A percentile compares a stretch with the other conserved stretches of the same genome.
phyloP scores from a whole-genome alignment of 805 yeast species.

The Candida boleticola region DNA sequence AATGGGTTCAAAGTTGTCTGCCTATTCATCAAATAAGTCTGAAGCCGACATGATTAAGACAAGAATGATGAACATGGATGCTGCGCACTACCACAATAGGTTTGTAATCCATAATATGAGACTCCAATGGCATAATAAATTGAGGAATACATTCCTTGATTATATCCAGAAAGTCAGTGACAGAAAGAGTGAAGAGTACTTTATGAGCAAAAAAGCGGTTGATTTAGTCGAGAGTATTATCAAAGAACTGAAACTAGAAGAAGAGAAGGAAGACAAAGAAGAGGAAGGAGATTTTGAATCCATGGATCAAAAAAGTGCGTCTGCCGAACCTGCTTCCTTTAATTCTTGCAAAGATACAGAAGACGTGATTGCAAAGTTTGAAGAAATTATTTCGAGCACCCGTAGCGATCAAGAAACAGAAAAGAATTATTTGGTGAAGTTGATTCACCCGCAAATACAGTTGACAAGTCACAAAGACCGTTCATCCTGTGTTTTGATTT shows the following conservation, averaged over 20 bases:
- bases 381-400: slow-evolving; percentile 47
- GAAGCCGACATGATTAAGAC: slow-evolving; percentile 23
- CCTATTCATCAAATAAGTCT: slow-evolving; percentile 29
- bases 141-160: slow-evolving; percentile 61
- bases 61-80: slow-evolving; percentile 18
- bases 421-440: slow-evolving; percentile 62
- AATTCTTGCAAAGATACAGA: slow-evolving; percentile 18
- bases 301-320: slow-evolving; percentile 15
- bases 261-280: slow-evolving; percentile 11
- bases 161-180: slow-evolving; percentile 49
- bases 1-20: slow-evolving; percentile 20
- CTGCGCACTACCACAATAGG: slow-evolving; percentile 55
- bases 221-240: slow-evolving; percentile 45
- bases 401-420: slow-evolving; percentile 40
- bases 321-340: neutral
- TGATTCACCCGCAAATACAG: slow-evolving; percentile 84
- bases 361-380: slow-evolving; percentile 46
- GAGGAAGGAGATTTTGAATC: slow-evolving; percentile 15
- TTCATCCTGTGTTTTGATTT: slow-evolving; percentile 47
- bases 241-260: slow-evolving; percentile 13
- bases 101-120: slow-evolving; percentile 72
- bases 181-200: slow-evolving; percentile 40
- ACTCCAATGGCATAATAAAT: slow-evolving; percentile 73
- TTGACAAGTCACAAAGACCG: slow-evolving; percentile 45
- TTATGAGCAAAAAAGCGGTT: slow-evolving; percentile 49